Base-by-base conservation (phyloP, 23 red algal genomes). In the Cyanidiococcus yangmingshanensis region DNA sequence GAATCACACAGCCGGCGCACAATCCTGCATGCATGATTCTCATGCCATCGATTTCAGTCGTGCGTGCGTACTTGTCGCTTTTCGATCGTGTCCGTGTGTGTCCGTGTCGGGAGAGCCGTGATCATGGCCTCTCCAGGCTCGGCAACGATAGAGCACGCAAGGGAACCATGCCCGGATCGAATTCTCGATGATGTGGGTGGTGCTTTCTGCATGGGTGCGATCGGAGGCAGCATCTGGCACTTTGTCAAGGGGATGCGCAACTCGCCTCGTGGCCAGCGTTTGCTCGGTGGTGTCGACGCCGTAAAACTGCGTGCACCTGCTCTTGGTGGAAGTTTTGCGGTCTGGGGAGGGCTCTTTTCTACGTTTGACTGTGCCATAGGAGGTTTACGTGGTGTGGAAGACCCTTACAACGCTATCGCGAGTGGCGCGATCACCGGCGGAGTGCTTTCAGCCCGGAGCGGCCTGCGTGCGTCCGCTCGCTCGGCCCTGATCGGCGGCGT, bases 271-370 rank as follows among this genome's bases (percentile, higher is more conserved):
- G 94, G 94, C 31, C 84, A 75, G 59, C 84, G 94, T 1, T 75
- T 98, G 2, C 75, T 83, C 30, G 94, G 94, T 79, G 88, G 87
- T 25, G 75, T 98, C 39, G 94, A 98, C 75, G 85, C 85, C 34
- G 94, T 98, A 0, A 98, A 98, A 58, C 77, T 98, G 25, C 77
- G 85, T 0, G 89, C 86, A 38, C 94, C 94, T 1, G 85, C 79
- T 0, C 85, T 98, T 12, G 94, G 94, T 25, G 87, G 88, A 38
- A 89, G 84, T 58, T 98, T 98, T 92, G 94, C 94, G 29, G 94
- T 98, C 29, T 98, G 94, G 94, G 94, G 94, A 40, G 94, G 94
- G 25, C 79, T 98, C 2, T 98, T 98, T 36, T 98, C 94, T n/a
- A 87, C 88, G 1, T 98, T 98, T 88, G 94, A 98, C 58, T 98